Conservation (phyloP, 768 basidiomycete genomes). For the Pleurotus giganteus region DNA sequence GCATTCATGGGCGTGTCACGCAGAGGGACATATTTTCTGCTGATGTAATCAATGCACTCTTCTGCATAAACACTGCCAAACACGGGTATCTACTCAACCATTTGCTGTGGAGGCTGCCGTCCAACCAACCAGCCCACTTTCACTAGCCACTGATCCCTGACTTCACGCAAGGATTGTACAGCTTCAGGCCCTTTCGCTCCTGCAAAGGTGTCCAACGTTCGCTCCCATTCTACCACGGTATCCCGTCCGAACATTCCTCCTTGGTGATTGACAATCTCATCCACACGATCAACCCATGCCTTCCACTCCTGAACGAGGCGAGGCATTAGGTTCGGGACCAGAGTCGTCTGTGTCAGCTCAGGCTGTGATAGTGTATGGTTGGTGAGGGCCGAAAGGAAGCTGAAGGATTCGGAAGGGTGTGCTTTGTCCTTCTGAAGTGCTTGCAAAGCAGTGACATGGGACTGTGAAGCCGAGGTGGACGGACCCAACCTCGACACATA, state of each 20-base stretch:
- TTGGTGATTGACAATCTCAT: slow-evolving; percentile 65
- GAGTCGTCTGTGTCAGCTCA: slow-evolving; percentile 56
- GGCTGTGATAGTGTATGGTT: slow-evolving; percentile 69
- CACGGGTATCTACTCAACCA: slow-evolving; percentile 27
- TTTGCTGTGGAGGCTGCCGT: slow-evolving; percentile 31
- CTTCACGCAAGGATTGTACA: slow-evolving; percentile 33
- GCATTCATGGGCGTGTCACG: slow-evolving; percentile 9
- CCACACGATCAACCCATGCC: slow-evolving; percentile 71
- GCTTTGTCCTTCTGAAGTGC: slow-evolving; percentile 60
- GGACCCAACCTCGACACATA: slow-evolving; percentile 36
- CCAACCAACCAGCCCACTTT: slow-evolving; percentile 83
- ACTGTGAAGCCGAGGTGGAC: slow-evolving; percentile 28
- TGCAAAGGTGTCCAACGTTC: slow-evolving; percentile 64
- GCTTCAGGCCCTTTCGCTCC: slow-evolving; percentile 42
- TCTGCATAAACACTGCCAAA: too few species aligned
- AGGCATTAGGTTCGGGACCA: slow-evolving; percentile 57
- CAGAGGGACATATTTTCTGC: background rate
- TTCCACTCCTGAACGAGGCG: slow-evolving; percentile 75
- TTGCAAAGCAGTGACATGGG: slow-evolving; percentile 43
- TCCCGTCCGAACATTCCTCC: slow-evolving; percentile 82
- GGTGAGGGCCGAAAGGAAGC: slow-evolving; percentile 67
- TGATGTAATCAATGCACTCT: background rate
- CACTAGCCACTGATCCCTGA: slow-evolving; percentile 63
- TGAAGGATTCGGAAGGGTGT: slow-evolving; percentile 73
- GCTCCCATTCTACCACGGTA: slow-evolving; percentile 66